A percentile compares a stretch with the other conserved stretches of the same genome.
Evolutionary conservation across 2,329 filamentous ascomycete genomes (phyloP).

Genomic region (Arachnomyces sp.): DNA sequence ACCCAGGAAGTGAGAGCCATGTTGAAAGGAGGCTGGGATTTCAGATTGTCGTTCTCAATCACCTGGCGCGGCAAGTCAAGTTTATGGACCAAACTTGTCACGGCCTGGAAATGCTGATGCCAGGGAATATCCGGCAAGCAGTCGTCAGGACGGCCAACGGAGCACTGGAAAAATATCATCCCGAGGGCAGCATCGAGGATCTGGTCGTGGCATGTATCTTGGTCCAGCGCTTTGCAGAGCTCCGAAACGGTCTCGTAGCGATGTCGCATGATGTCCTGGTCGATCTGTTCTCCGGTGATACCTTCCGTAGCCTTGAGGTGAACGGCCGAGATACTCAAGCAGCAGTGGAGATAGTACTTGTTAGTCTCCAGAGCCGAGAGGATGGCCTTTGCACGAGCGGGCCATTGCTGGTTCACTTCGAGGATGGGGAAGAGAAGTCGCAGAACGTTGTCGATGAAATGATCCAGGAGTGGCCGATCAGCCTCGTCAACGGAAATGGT

Average conservation of each 20-base stretch:
- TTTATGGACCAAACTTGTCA: slow-evolving; percentile 74
- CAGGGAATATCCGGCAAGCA: slow-evolving; percentile 85
- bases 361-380: slow-evolving; percentile 84
- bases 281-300: slow-evolving; percentile 63
- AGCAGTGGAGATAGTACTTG: slow-evolving; percentile 91
- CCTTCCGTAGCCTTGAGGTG: slow-evolving; percentile 76
- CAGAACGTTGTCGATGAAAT: slow-evolving; percentile 83
- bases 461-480: slow-evolving; percentile 78
- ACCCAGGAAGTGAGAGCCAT: slow-evolving; percentile 82
- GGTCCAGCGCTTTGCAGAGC: slow-evolving; percentile 70
- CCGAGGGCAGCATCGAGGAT: slow-evolving; percentile 86
- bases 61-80: slow-evolving; percentile 69
- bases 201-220: slow-evolving; percentile 72
- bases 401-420: slow-evolving; percentile 81
- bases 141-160: slow-evolving; percentile 79
- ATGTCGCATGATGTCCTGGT: slow-evolving; percentile 85
- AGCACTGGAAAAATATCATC: slow-evolving; percentile 91
- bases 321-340: slow-evolving; percentile 83
- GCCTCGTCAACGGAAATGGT: slow-evolving; percentile 78
- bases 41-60: slow-evolving; percentile 52
- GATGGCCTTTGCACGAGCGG: slow-evolving; percentile 71
- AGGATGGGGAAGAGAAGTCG: slow-evolving; percentile 87
- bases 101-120: slow-evolving; percentile 95
- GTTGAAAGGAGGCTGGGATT: slow-evolving; percentile 72
- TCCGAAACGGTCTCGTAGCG: slow-evolving; percentile 76